Base-by-base conservation (phyloP, 2,329 filamentous ascomycete genomes). In the Fusarium guadeloupense region DNA sequence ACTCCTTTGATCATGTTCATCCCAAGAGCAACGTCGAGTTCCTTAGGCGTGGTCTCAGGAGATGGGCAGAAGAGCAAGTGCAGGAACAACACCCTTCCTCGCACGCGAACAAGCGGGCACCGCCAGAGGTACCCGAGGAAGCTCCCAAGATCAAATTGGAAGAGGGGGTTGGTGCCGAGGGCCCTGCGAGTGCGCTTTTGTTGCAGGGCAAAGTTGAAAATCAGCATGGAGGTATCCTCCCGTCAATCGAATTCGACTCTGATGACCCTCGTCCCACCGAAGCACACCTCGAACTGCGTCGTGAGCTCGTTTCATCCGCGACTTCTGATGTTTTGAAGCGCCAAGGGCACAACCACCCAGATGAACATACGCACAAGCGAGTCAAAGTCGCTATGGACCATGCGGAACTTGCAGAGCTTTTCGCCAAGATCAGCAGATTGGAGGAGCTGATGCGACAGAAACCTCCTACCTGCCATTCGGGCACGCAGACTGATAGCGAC, bases 61-160 rank as follows among this genome's bases (percentile, higher is more conserved):
- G 23, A 1, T 67, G 63, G 64, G 41, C 37, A 10, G 6, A n/a
- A 2, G 3, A 53, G 9, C 8, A 59, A 30, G 40, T 67, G 10
- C n/a, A 30, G 7, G 6, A 9, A 5, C 5, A 4, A 6, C 8
- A 8, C 5, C 21, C 34, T 2, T 4, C 34, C 9, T 16, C 21
- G 2, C 14, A 35, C 4, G 9, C 14, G 3, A 7, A 23, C 3
- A 14, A 19, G 1, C 4, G 37, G 8, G 9, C 10, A 8, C 8
- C 12, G 8, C 26, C 40, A 4, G 9, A 20, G 16, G 20, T 33
- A 3, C 30, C 16, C 8, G 23, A 39, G 6, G 14, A 42, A 13
- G 19, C 5, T 12, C n/a, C 46, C 14, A 21, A 2, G 10, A 12
- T 49, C n/a, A 55, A 56, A 10, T 1, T 20, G 6, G 47, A 52